Evolutionary conservation across 371 early-diverging fungal species (phyloP), one percentile per base, ranked within the genome.

Genomic region (Blakeslea trispora): DNA sequence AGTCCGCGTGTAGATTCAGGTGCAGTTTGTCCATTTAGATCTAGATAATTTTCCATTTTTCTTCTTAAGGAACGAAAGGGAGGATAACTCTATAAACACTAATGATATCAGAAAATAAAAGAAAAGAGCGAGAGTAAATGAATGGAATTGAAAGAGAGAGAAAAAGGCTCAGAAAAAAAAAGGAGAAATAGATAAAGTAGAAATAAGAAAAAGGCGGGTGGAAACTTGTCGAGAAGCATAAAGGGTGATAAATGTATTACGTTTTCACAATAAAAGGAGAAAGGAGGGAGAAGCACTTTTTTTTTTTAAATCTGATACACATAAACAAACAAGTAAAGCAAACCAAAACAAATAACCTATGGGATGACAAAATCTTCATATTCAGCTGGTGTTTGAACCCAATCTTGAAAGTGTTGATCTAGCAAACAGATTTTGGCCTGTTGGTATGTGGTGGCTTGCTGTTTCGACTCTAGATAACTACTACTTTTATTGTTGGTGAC

Each of bases 1-100:
- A 79, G 46, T 11, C 79, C 79, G 50, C 74, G 70, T 19, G 79
- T 79, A 17, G 79, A 79, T 61, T 79, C 79, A 23, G 79, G 79
- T 18, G 79, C 79, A 13, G 79, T 79, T 51, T 79, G 79, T 17
- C 72, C 74, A 47, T 77, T 67, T 39, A 77, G 43, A 60, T 68
- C 76, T 45, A 68, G 49, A 46, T 57, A 57, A 47, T 61, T 65
- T 28, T 69, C 51, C 55, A 50, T 61, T 41, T 39, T 39, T 23
- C 17, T 45, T 34, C 28, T 28, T 28, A 28, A 28, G 28, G 28
- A 28, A 28, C 28, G 28, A 28, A 28, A 28, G 28, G n/a, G 28
- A 28, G 28, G 28, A 28, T 28, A 3, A 28, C 34, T 19, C n/a
- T 17, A 49, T 37, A 13, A 24, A 31, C 23, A 52, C 31, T 53